Percentiles rank a stretch among this genome's conserved stretches.
These are phyloP conservation scores for Colletotrichum tamarilloi DNA, from an alignment of 2,329 filamentous ascomycete species.

Conservation along the genomic window DNA sequence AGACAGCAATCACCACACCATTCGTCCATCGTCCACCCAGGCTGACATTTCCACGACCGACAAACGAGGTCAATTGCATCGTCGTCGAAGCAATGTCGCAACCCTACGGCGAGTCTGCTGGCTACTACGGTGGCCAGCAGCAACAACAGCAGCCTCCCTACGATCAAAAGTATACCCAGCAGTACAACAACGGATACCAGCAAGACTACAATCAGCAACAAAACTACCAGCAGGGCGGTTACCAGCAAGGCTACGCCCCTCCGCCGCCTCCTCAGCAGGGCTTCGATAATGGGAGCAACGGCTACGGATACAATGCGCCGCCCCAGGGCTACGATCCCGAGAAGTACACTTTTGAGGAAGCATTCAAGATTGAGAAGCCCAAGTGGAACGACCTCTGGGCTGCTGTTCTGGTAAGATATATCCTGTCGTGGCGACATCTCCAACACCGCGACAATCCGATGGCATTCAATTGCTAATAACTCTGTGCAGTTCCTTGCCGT, in stretches of 20 bases:
- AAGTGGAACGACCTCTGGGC: slow-evolving; percentile 95
- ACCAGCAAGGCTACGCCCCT: slow-evolving; percentile 38
- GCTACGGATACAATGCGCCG: slow-evolving; percentile 47
- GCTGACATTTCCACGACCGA: neutral
- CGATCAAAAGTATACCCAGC: slow-evolving; percentile 44
- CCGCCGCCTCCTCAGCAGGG: slow-evolving; percentile 37
- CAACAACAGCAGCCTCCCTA: slow-evolving; percentile 38
- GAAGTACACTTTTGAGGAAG: slow-evolving; percentile 77
- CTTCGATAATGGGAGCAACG: slow-evolving; percentile 38
- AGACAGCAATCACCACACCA: neutral
- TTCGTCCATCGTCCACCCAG: neutral
- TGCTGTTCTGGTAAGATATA: slow-evolving; percentile 72
- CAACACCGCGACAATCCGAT: slow-evolving; percentile 20
- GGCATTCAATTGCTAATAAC: neutral
- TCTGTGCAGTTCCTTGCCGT: slow-evolving; percentile 71
- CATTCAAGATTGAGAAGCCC: slow-evolving; percentile 84
- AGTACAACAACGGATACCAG: slow-evolving; percentile 37
- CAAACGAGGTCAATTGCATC: neutral
- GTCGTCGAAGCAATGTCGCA: slow-evolving; percentile 23
- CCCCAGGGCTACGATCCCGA: slow-evolving; percentile 53
- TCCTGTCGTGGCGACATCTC: slow-evolving; percentile 39
- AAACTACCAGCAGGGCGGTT: slow-evolving; percentile 41
- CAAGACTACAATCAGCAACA: slow-evolving; percentile 31
- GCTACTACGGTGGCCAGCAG: slow-evolving; percentile 34
- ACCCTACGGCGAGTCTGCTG: slow-evolving; percentile 31